Percentiles rank a stretch among this genome's conserved stretches.
Evolutionary conservation across 805 yeast species (phyloP).

Genomic region (Jamesozyma rosinii): DNA sequence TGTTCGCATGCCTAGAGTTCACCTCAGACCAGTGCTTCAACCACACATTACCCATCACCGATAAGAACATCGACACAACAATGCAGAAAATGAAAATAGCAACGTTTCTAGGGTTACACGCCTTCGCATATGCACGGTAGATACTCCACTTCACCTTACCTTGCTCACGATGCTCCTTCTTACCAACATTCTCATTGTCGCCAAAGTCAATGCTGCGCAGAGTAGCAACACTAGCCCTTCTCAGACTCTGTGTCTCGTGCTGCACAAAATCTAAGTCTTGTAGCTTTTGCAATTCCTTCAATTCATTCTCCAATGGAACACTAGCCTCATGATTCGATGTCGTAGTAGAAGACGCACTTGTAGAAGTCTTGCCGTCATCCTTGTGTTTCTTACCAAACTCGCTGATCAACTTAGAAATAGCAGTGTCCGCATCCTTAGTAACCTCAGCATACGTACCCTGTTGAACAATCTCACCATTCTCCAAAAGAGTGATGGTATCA

Average conservation of each 20-base stretch:
- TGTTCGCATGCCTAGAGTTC: slow-evolving; percentile 56
- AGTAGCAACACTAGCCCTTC: slow-evolving; percentile 52
- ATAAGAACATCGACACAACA: slow-evolving; percentile 47
- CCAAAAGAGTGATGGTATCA: slow-evolving; percentile 55
- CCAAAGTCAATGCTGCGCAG: slow-evolving; percentile 28
- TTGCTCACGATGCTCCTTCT: slow-evolving; percentile 76
- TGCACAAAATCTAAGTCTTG: slow-evolving; percentile 20
- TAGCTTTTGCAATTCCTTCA: slow-evolving; percentile 27
- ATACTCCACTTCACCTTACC: slow-evolving; percentile 90
- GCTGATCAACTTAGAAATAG: slow-evolving; percentile 43
- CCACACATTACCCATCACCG: slow-evolving; percentile 79
- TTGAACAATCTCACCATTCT: slow-evolving; percentile 59
- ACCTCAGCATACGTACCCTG: slow-evolving; percentile 54
- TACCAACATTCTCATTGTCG: slow-evolving; percentile 30
- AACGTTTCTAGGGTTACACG: slow-evolving; percentile 70
- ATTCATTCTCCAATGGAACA: slow-evolving; percentile 22
- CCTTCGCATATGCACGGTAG: slow-evolving; percentile 73
- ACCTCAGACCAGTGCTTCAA: slow-evolving; percentile 95
- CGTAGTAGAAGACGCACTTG: slow-evolving; percentile 4
- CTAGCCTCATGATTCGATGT: slow-evolving; percentile 19
- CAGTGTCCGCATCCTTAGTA: slow-evolving; percentile 35
- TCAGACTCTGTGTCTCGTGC: slow-evolving; percentile 36
- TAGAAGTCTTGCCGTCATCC: neutral
- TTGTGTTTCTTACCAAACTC: slow-evolving; percentile 50
- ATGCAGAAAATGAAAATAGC: slow-evolving; percentile 46